Conservation (phyloP, 805 yeast species). For the Grigorovia transvaalensis region DNA sequence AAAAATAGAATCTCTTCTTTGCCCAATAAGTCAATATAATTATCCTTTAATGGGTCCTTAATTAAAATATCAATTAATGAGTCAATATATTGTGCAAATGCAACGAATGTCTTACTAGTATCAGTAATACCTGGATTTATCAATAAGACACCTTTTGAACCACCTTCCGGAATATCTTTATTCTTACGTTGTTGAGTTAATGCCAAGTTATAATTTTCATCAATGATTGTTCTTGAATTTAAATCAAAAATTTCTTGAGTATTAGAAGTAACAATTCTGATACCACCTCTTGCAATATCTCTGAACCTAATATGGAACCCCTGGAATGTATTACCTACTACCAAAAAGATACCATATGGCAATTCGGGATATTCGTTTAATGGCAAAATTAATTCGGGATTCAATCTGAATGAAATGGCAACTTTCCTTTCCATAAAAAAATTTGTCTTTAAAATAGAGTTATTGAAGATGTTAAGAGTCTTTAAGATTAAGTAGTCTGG, state of each 20-base stretch:
- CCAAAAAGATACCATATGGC: constrained; percentile 89
- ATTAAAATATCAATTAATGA: constrained; percentile 77
- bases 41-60: constrained; percentile 70
- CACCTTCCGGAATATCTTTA: constrained; percentile 98
- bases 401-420: constrained; percentile 84
- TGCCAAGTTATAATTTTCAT: constrained; percentile 93
- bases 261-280: constrained; percentile 84
- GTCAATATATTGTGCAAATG: constrained; percentile 89
- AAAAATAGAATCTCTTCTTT: constrained; percentile 85
- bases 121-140: constrained; percentile 61
- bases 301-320: constrained; percentile 96
- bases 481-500: constrained; percentile 67
- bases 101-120: constrained; percentile 69
- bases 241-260: constrained; percentile 74
- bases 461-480: constrained; percentile 76
- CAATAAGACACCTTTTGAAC: constrained; percentile 92
- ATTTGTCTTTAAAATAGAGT: constrained; percentile 82
- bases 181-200: constrained; percentile 93
- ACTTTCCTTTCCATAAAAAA: constrained; percentile 90
- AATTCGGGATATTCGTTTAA: constrained; percentile 79
- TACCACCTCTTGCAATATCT: constrained; percentile 97
- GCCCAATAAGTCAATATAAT: constrained; percentile 73
- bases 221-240: constrained; percentile 82
- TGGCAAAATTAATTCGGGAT: constrained; percentile 74
- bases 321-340: constrained; percentile 92